These are phyloP conservation scores for Solanum hybrid DNA, from an alignment of 305 asterid species.

Conservation along the genomic window DNA sequence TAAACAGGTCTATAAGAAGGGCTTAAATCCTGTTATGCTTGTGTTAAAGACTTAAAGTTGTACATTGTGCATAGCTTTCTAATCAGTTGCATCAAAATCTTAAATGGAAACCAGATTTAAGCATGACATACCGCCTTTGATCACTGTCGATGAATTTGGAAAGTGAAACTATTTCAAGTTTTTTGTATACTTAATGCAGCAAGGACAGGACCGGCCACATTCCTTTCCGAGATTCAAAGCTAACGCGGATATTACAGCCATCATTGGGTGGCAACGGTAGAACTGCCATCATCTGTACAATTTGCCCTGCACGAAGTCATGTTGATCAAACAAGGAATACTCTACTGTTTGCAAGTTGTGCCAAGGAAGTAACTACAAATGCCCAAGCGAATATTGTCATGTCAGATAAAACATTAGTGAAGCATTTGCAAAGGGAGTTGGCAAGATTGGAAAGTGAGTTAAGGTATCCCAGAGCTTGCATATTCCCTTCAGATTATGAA, in stretches of 20 bases:
- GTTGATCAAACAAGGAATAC: slow-evolving; percentile 52
- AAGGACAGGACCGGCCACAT: slow-evolving; percentile 38
- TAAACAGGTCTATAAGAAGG: neutral
- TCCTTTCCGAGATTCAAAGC: slow-evolving; percentile 49
- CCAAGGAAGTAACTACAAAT: slow-evolving; percentile 39
- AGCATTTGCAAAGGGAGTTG: slow-evolving; percentile 42
- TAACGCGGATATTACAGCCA: slow-evolving; percentile 50
- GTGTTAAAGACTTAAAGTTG: neutral
- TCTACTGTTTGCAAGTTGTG: slow-evolving; percentile 53
- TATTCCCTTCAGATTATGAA: slow-evolving; percentile 14
- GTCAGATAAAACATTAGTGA: slow-evolving; percentile 45
- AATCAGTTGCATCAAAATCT: neutral
- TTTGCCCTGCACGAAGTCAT: slow-evolving; percentile 51
- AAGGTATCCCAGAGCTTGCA: slow-evolving; percentile 14
- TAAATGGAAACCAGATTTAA: neutral
- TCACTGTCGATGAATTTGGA: neutral
- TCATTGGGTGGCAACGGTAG: slow-evolving; percentile 50
- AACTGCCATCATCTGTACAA: slow-evolving; percentile 48
- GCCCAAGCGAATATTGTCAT: slow-evolving; percentile 38
- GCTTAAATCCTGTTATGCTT: neutral
- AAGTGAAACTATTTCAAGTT: neutral
- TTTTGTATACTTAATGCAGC: slow-evolving; percentile 22
- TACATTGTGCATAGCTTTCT: neutral
- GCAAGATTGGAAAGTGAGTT: slow-evolving; percentile 48
- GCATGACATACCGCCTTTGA: neutral